These are phyloP conservation scores for Polygonum aviculare DNA, from an alignment of 148 eudicot genomes.

Conservation along the genomic window DNA sequence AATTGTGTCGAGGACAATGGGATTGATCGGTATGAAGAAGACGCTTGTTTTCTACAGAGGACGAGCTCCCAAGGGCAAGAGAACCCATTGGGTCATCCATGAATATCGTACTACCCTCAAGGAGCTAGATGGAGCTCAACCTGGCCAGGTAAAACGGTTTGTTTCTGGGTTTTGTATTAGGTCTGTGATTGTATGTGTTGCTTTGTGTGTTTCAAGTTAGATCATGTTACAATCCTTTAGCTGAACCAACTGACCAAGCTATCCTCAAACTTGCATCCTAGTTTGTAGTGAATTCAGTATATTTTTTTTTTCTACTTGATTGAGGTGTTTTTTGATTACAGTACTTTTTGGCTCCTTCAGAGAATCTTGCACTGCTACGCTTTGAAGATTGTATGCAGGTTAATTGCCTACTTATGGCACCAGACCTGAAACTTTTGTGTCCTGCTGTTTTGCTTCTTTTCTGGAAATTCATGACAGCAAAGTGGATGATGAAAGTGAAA, in stretches of 20 bases:
- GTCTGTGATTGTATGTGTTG: not conserved
- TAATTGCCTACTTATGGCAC: no score
- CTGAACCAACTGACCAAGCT: not conserved
- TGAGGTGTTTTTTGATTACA: no score
- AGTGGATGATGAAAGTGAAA: not conserved
- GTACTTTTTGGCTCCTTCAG: not conserved
- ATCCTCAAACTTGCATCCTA: not conserved
- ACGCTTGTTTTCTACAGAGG: slow-evolving; percentile 84
- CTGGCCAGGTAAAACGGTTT: slow-evolving; percentile 60
- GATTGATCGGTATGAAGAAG: slow-evolving; percentile 79
- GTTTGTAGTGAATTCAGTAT: not conserved
- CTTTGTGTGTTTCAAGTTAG: not conserved
- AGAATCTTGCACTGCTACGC: not conserved
- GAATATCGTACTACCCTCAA: slow-evolving; percentile 69
- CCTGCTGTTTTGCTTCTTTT: not conserved
- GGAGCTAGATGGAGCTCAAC: slow-evolving; percentile 75
- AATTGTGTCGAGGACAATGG: slow-evolving; percentile 40
- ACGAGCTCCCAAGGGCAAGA: slow-evolving; percentile 81
- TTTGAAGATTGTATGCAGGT: no score
- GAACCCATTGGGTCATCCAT: slow-evolving; percentile 90
- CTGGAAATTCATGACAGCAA: not conserved
- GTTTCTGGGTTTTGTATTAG: not conserved
- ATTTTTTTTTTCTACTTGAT: no score
- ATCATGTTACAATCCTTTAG: not conserved
- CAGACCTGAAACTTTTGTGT: no score